Evolutionary conservation across 1,284 basidiomycete genomes (phyloP).

Genomic region (Papiliotrema nemorosa): DNA sequence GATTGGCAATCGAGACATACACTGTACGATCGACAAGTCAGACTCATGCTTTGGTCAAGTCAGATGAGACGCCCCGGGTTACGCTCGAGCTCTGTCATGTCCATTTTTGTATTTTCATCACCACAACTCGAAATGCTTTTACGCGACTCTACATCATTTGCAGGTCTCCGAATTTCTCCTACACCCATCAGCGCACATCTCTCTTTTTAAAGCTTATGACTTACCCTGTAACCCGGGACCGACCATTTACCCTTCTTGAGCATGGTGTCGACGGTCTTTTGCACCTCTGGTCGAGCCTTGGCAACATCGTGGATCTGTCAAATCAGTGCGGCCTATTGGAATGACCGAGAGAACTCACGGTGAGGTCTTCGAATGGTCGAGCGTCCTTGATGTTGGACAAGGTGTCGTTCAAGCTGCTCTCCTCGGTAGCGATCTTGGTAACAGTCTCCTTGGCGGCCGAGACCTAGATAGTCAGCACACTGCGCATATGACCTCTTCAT

Average conservation of each 20-base stretch:
- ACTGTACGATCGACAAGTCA: too few species aligned
- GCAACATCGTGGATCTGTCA: constrained; percentile 82
- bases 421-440: constrained; percentile 85
- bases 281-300: constrained; percentile 87
- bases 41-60: too few species aligned
- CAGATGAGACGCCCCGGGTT: too few species aligned
- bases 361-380: constrained; percentile 95
- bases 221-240: constrained; percentile 69
- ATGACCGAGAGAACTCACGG: constrained; percentile 63
- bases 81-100: too few species aligned
- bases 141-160: too few species aligned
- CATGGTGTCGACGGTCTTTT: constrained; percentile 93
- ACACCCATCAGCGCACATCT: too few species aligned
- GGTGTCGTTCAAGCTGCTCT: constrained; percentile 87
- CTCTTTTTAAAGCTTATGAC: constrained; percentile 24
- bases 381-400: constrained; percentile 97
- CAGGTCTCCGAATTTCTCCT: too few species aligned
- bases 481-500: neutral
- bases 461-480: constrained; percentile 56
- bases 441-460: constrained; percentile 87
- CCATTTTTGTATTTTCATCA: too few species aligned
- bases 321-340: neutral
- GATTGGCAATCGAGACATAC: too few species aligned
- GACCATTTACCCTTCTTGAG: constrained; percentile 99
- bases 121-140: too few species aligned